A percentile compares a stretch with the other conserved stretches of the same genome.
phyloP scores from a whole-genome alignment of 331 rosid genomes.

The Pyrus hybrid region DNA sequence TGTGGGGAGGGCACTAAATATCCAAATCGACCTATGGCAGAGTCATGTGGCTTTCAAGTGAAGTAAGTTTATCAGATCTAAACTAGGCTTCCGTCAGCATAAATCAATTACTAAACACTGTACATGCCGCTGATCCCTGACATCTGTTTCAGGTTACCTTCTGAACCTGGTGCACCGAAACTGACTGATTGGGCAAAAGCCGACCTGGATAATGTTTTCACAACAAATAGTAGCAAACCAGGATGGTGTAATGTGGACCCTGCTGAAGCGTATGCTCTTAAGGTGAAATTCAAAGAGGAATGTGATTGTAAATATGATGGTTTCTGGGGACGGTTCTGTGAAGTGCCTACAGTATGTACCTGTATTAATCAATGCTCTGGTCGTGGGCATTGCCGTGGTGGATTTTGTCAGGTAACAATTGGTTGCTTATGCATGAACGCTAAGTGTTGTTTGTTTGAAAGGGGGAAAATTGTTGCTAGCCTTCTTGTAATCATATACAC shows the following conservation, averaged over 20 bases:
- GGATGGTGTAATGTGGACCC: slow-evolving; percentile 99
- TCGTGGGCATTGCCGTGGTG: slow-evolving; percentile 84
- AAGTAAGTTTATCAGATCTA: slow-evolving; percentile 42
- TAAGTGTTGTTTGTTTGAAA: background rate
- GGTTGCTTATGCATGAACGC: background rate
- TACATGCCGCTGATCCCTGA: slow-evolving; percentile 5
- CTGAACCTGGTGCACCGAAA: slow-evolving; percentile 61
- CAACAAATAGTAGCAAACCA: slow-evolving; percentile 56
- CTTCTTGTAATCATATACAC: background rate
- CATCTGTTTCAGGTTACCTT: slow-evolving; percentile 50
- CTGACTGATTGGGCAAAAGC: slow-evolving; percentile 52
- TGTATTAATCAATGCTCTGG: slow-evolving; percentile 94
- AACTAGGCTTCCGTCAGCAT: slow-evolving; percentile 1
- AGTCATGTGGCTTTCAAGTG: slow-evolving; percentile 72
- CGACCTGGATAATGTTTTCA: slow-evolving; percentile 62
- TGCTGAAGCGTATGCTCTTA: slow-evolving; percentile 64
- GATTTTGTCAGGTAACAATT: slow-evolving; percentile 70
- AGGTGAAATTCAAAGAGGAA: slow-evolving; percentile 64
- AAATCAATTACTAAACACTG: slow-evolving; percentile 2
- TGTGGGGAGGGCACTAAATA: slow-evolving; percentile 91
- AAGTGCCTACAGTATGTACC: slow-evolving; percentile 57
- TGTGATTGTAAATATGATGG: slow-evolving; percentile 92
- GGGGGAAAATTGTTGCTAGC: background rate
- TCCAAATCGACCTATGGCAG: slow-evolving; percentile 84
- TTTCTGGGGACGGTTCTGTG: slow-evolving; percentile 66